Evolutionary conservation across 108 stramenopile genomes (phyloP).

Genomic region (Asterionellopsis glacialis): DNA sequence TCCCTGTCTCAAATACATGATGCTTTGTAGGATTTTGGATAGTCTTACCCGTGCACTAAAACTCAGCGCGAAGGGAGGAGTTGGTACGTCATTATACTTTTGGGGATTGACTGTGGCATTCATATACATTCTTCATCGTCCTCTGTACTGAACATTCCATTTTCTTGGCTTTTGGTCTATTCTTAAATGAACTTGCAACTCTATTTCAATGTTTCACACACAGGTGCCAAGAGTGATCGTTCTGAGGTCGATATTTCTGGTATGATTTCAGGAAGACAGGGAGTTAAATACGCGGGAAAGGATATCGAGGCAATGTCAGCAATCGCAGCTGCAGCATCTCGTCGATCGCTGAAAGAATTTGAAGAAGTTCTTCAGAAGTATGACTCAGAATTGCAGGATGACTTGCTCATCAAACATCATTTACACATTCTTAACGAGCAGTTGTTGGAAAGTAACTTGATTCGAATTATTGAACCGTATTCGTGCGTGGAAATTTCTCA

Average conservation of each 20-base stretch:
- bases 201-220: background rate
- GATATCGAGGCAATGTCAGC: slow-evolving; percentile 95
- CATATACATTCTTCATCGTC: background rate
- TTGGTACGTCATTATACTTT: slow-evolving; percentile 26
- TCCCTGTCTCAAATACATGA: slow-evolving; percentile 95
- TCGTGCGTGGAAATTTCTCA: slow-evolving; percentile 96
- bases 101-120: background rate
- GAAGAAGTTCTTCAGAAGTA: slow-evolving; percentile 73
- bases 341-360: slow-evolving; percentile 84
- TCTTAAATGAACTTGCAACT: background rate
- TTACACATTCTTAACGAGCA: slow-evolving; percentile 93
- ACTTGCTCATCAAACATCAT: slow-evolving; percentile 94
- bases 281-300: slow-evolving; percentile 91
- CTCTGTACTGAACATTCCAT: background rate
- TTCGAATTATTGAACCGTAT: slow-evolving; percentile 97
- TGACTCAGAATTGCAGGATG: slow-evolving; percentile 69
- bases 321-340: slow-evolving; percentile 89
- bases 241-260: slow-evolving; percentile 67
- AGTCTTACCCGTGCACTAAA: slow-evolving; percentile 74
- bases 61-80: slow-evolving; percentile 51
- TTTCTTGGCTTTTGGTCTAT: background rate
- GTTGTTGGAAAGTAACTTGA: slow-evolving; percentile 93
- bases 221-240: slow-evolving; percentile 39
- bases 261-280: slow-evolving; percentile 84
- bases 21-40: slow-evolving; percentile 92